phyloP scores from a whole-genome alignment of 768 basidiomycete genomes.

The Xanthoconium stramineum region DNA sequence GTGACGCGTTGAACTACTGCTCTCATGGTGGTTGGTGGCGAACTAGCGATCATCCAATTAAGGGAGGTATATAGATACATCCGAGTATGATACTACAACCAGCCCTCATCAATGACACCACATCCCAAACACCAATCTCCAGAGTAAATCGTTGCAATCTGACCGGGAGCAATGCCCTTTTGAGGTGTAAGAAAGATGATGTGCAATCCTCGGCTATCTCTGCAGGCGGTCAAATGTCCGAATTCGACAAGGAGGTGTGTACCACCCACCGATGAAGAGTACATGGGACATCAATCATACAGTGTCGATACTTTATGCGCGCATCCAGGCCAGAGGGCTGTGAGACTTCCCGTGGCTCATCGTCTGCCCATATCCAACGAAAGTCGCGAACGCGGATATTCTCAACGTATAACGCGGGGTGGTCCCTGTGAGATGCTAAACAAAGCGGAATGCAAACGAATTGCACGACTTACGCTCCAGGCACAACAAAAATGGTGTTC shows the following conservation, averaged over 20 bases:
- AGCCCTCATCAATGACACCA: slow-evolving; percentile 53
- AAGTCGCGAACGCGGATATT: slow-evolving; percentile 47
- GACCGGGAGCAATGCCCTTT: slow-evolving; percentile 73
- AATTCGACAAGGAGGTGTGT: not conserved
- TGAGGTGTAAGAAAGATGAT: slow-evolving; percentile 59
- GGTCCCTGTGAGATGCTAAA: slow-evolving; percentile 41
- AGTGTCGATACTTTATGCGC: slow-evolving; percentile 65
- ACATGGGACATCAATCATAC: slow-evolving; percentile 56
- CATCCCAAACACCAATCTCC: slow-evolving; percentile 82
- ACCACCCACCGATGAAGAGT: slow-evolving; percentile 45
- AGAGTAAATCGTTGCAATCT: slow-evolving; percentile 73
- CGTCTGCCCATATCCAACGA: slow-evolving; percentile 74
- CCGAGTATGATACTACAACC: not conserved
- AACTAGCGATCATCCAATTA: not conserved
- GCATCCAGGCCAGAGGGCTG: slow-evolving; percentile 44
- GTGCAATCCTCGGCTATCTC: slow-evolving; percentile 25
- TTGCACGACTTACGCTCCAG: slow-evolving; percentile 52
- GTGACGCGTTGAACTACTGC: slow-evolving; percentile 84
- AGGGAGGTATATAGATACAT: not conserved
- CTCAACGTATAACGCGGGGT: slow-evolving; percentile 51
- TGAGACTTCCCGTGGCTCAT: slow-evolving; percentile 46
- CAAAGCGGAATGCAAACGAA: not conserved
- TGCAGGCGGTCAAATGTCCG: slow-evolving; percentile 11
- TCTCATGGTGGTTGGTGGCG: slow-evolving; percentile 50
- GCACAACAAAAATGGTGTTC: slow-evolving; percentile 76